Percentiles rank a stretch among this genome's conserved stretches.
These are phyloP conservation scores for Volvariella surrecta DNA, from an alignment of 1,284 basidiomycete species.

Conservation along the genomic window DNA sequence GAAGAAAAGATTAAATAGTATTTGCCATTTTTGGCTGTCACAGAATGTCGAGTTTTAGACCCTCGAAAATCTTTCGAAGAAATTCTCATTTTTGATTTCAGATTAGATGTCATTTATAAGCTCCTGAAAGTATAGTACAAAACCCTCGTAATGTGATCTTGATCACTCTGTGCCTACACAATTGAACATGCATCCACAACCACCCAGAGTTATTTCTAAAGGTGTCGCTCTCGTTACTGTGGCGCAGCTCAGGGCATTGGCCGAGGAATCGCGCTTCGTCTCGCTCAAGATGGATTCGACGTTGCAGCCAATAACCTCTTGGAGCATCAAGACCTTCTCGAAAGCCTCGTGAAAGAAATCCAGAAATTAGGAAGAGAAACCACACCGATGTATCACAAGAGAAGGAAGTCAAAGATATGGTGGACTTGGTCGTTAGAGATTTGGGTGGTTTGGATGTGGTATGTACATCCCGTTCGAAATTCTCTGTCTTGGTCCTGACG, in stretches of 20 bases:
- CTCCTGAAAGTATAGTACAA: too few relatives aligned
- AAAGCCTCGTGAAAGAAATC: slow-evolving; percentile 13
- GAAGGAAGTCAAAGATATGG: slow-evolving; percentile 18
- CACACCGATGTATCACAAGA: slow-evolving; percentile 19
- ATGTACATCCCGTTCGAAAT: slow-evolving; percentile 5
- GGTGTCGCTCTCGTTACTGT: slow-evolving; percentile 9
- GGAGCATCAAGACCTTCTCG: slow-evolving; percentile 10
- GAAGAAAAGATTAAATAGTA: too few relatives aligned
- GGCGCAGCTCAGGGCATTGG: slow-evolving; percentile 7
- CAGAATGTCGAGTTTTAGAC: too few relatives aligned
- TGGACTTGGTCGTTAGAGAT: slow-evolving; percentile 15
- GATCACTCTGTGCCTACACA: neutral
- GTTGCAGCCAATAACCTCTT: slow-evolving; percentile 17
- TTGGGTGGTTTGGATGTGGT: slow-evolving; percentile 22
- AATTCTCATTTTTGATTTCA: too few relatives aligned
- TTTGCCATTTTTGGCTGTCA: too few relatives aligned
- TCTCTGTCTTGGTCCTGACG: neutral
- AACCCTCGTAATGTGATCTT: neutral
- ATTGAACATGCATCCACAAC: neutral
- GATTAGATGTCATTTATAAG: too few relatives aligned
- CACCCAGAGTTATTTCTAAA: neutral
- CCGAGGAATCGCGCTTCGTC: slow-evolving; percentile 10
- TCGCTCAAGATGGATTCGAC: slow-evolving; percentile 21
- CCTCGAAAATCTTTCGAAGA: too few relatives aligned
- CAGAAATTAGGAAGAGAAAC: slow-evolving; percentile 8